Base-by-base conservation (phyloP, 768 basidiomycete species). In the Phallus indusiatus region DNA sequence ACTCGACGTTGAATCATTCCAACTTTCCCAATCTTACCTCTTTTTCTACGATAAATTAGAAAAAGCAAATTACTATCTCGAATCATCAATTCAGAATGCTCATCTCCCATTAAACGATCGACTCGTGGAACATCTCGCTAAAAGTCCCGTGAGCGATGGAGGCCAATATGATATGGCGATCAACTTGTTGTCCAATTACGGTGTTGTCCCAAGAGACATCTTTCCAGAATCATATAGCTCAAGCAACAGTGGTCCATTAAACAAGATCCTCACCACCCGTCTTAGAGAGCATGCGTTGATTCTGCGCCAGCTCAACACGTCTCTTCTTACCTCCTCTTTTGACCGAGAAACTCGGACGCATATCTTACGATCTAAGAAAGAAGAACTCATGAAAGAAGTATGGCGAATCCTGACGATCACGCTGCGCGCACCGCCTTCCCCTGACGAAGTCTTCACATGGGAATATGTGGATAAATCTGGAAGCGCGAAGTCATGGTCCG, bases 31-130 rank as follows among this genome's bases (percentile, higher is more conserved):
- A 87, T 83, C 84, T 1, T 95, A 95, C 71, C 78, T 94, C 28
- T 94, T 94, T 79, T 94, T 97, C 80, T 95, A 87, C 79, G 94
- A 98, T 73, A 94, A 94, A 72, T 81, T 97, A 53, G 92, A 94
- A 78, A 91, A 96, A 78, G 73, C 85, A 51, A 94, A 94, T 74
- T 94, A 90, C 73, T 95, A 88, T 71, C 85, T 96, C 17, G 94
- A 96, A 72, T 78, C 87, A 46, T 81, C 87, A 52, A 89, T 97
- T 64, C 78, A 95, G 71, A 80, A 88, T 56, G 84, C 85, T 0
- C 84, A 90, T 63, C 78, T 84, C 46, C 86, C 90, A 0, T 72
- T 94, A 54, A 90, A 95, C 56, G 85, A 90, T 67, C 82, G 94
- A 8, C 78, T 94, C n/a, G 75, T 96, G 56, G 80, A 76, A 54